phyloP scores from a whole-genome alignment of 2,329 filamentous ascomycete species.

The Penicillium janthinellum region DNA sequence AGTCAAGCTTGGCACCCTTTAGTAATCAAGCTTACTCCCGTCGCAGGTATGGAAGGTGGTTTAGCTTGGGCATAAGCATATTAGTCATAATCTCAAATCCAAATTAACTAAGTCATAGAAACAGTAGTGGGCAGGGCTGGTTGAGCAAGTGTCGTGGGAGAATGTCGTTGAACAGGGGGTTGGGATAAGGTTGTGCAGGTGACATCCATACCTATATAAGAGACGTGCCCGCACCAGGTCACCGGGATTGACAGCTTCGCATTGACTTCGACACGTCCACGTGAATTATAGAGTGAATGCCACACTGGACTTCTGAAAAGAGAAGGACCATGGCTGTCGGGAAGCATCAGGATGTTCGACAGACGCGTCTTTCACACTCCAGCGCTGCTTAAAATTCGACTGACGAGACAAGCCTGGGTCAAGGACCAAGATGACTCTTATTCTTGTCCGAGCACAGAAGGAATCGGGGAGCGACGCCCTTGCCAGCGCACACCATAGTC shows the following conservation, averaged over 20 bases:
- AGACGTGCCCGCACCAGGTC: no score
- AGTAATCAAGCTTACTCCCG: neutral
- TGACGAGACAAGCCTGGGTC: neutral
- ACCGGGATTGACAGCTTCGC: no score
- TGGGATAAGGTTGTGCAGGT: neutral
- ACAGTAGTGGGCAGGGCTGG: neutral
- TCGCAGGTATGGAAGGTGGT: neutral
- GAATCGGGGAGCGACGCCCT: constrained; percentile 3
- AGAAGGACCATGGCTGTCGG: neutral
- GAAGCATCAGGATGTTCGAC: neutral
- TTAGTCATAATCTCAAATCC: neutral
- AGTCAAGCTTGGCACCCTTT: neutral
- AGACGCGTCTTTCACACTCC: no score
- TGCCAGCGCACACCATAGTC: neutral
- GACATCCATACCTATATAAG: neutral
- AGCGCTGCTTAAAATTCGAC: neutral
- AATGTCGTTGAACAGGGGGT: neutral
- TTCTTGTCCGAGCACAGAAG: neutral
- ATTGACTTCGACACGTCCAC: no score
- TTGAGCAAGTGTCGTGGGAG: neutral
- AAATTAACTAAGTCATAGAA: neutral
- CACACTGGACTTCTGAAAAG: neutral
- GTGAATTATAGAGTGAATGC: neutral
- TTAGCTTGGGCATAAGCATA: neutral
- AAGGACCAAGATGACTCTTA: neutral